A percentile compares a stretch with the other conserved stretches of the same genome.
These are phyloP conservation scores for Trametes cubensis DNA, from an alignment of 768 basidiomycete genomes.

Conservation along the genomic window DNA sequence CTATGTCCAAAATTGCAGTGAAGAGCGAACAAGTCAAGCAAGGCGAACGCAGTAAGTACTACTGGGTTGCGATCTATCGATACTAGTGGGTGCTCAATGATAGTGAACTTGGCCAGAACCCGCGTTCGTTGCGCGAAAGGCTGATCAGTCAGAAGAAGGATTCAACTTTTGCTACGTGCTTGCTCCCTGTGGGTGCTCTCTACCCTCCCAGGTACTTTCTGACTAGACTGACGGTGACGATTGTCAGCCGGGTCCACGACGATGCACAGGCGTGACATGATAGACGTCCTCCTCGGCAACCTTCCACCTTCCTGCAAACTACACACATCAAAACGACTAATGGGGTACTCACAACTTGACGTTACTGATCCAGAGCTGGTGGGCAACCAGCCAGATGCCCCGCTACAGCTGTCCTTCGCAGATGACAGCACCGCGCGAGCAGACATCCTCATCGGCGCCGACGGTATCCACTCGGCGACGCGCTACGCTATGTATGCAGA, in stretches of 20 bases:
- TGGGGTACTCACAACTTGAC: neutral
- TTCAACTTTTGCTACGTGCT: conserved; percentile 22
- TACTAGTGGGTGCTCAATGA: no score
- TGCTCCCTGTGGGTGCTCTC: conserved; percentile 25
- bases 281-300: conserved; percentile 24
- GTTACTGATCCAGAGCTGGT: conserved; percentile 16
- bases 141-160: conserved; percentile 22
- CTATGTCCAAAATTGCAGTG: conserved; percentile 19
- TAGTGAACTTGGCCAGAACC: conserved; percentile 13
- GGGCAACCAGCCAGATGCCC: no score
- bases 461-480: conserved; percentile 27
- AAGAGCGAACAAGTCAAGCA: neutral
- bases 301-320: conserved; percentile 23
- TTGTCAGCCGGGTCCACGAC: conserved; percentile 27
- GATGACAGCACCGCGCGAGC: conserved; percentile 24
- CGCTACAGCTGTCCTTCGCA: conserved; percentile 6
- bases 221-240: neutral
- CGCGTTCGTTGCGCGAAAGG: conserved; percentile 28
- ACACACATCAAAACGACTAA: conserved; percentile 27
- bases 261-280: conserved; percentile 31
- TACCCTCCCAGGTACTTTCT: no score
- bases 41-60: neutral
- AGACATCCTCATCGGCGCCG: conserved; percentile 30
- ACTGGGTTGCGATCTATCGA: no score
- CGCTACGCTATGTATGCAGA: conserved; percentile 22